Conservation (phyloP, 805 yeast species). For the Candida easanensis region DNA sequence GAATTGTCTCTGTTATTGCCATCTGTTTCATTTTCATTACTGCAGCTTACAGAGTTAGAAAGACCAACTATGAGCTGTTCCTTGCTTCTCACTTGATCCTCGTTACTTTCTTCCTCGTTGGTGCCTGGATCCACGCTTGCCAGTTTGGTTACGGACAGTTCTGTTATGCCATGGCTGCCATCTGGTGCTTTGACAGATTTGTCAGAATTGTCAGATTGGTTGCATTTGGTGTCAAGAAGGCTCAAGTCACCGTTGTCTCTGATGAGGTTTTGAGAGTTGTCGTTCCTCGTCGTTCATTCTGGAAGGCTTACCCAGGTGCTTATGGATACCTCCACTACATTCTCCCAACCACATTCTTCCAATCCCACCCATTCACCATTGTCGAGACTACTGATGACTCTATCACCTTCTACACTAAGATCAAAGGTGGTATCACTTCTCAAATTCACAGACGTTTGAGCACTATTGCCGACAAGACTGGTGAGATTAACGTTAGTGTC, state of each 20-base stretch:
- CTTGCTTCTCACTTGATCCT: slow-evolving; percentile 52
- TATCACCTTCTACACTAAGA: slow-evolving; percentile 45
- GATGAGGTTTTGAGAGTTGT: slow-evolving; percentile 45
- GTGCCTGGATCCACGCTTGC: slow-evolving; percentile 56
- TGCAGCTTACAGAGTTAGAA: slow-evolving; percentile 45
- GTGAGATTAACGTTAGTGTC: slow-evolving; percentile 36
- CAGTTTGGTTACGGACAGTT: slow-evolving; percentile 50
- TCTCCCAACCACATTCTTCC: slow-evolving; percentile 53
- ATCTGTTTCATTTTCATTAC: slow-evolving; percentile 12
- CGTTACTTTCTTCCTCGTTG: slow-evolving; percentile 49
- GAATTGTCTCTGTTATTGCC: slow-evolving; percentile 18
- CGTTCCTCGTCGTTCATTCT: slow-evolving; percentile 39
- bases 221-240: slow-evolving; percentile 24
- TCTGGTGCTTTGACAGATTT: slow-evolving; percentile 53
- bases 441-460: slow-evolving; percentile 28
- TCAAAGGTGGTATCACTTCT: slow-evolving; percentile 51
- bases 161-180: slow-evolving; percentile 30
- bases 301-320: slow-evolving; percentile 56
- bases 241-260: slow-evolving; percentile 27
- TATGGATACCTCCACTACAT: slow-evolving; percentile 58
- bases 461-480: slow-evolving; percentile 25
- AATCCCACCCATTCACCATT: slow-evolving; percentile 72
- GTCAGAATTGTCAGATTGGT: slow-evolving; percentile 34
- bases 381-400: slow-evolving; percentile 39
- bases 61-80: slow-evolving; percentile 57